Conservation (phyloP, 78 protist genomes). For the Chrysochromulina parva region DNA sequence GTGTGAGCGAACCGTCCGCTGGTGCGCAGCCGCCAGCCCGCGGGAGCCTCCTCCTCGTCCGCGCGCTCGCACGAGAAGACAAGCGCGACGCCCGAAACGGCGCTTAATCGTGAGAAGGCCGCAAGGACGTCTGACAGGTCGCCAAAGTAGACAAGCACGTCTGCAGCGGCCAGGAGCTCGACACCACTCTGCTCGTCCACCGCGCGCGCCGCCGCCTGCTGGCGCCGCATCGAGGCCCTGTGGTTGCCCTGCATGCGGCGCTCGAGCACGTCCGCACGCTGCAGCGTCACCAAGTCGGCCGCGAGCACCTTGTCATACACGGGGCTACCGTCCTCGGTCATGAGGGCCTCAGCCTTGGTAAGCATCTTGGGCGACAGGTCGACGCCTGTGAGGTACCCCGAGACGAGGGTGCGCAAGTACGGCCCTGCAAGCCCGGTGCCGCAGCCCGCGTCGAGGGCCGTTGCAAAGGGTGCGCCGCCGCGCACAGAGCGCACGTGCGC, state of each 20-base stretch:
- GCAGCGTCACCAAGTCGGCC: not conserved
- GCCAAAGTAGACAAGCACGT: constrained; percentile 26
- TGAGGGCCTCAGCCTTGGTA: not conserved
- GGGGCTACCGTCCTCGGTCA: not conserved
- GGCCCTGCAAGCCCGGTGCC: constrained; percentile 24
- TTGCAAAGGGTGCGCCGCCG: not conserved
- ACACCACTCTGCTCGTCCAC: not conserved
- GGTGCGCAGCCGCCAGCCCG: not conserved
- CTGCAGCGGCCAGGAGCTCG: not conserved
- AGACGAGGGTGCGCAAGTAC: not conserved
- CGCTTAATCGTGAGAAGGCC: not conserved
- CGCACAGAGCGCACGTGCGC: not conserved
- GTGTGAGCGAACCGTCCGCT: not conserved
- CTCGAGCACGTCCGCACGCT: not conserved
- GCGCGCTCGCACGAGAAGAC: constrained; percentile 8
- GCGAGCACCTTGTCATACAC: not conserved
- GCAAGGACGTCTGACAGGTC: not conserved
- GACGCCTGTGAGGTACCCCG: not conserved
- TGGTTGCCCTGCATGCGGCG: not conserved
- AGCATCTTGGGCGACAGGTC: not conserved
- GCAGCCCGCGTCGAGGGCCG: constrained; percentile 18
- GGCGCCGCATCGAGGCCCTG: too few species aligned
- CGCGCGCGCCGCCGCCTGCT: not conserved
- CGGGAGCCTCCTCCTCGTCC: not conserved
- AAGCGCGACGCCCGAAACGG: not conserved